These are phyloP conservation scores for Sungouiella blattae DNA, from an alignment of 805 yeast species.

Conservation along the genomic window DNA sequence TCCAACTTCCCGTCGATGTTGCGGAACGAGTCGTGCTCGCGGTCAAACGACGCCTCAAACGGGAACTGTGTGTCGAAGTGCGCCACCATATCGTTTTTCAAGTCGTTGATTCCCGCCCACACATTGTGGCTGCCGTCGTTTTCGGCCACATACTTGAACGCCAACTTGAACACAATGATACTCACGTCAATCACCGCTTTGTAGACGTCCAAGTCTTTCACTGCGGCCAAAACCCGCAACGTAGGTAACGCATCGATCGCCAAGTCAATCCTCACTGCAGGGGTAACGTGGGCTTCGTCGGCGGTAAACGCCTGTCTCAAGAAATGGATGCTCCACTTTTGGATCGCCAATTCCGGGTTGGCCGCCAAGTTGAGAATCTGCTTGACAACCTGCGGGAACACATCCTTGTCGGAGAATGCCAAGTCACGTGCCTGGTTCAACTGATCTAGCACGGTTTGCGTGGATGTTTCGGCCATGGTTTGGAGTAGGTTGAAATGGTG, in stretches of 20 bases:
- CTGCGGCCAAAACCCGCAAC: slow-evolving; percentile 24
- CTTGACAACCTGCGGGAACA: slow-evolving; percentile 42
- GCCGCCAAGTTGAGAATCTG: slow-evolving; percentile 37
- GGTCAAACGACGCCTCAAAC: slow-evolving; percentile 42
- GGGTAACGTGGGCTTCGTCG: slow-evolving; percentile 21
- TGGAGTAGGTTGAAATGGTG: background rate
- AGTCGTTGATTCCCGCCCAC: slow-evolving; percentile 55
- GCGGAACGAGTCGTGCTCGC: slow-evolving; percentile 48
- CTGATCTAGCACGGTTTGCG: slow-evolving; percentile 19
- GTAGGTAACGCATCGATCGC: slow-evolving; percentile 40
- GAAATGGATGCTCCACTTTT: slow-evolving; percentile 41
- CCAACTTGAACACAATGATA: slow-evolving; percentile 39
- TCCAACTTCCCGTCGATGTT: slow-evolving; percentile 63
- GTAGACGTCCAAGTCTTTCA: slow-evolving; percentile 29
- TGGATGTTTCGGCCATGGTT: slow-evolving; percentile 8
- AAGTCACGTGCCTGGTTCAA: slow-evolving; percentile 36
- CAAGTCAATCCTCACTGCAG: slow-evolving; percentile 32
- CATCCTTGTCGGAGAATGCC: slow-evolving; percentile 27
- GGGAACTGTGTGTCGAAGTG: slow-evolving; percentile 61
- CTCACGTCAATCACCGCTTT: slow-evolving; percentile 33
- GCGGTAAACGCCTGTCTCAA: slow-evolving; percentile 34
- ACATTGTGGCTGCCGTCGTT: slow-evolving; percentile 40
- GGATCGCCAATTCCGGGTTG: slow-evolving; percentile 32
- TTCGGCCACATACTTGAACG: slow-evolving; percentile 45
- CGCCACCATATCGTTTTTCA: slow-evolving; percentile 58